Evolutionary conservation across 148 eudicot genomes (phyloP), one percentile per base, ranked within the genome.

Genomic region (Cornus florida): DNA sequence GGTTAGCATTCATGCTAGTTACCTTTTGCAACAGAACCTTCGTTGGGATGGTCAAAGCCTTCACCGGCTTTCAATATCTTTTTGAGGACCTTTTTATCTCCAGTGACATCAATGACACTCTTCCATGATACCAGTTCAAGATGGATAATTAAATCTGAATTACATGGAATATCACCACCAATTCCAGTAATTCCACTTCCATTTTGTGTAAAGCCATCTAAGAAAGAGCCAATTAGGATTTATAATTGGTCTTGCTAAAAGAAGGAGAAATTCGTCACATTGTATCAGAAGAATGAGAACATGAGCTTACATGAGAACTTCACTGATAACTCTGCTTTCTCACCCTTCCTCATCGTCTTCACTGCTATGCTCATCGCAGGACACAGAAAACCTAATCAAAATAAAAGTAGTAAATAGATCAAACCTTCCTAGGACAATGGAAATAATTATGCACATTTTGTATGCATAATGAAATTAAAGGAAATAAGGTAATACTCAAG

Each of bases 81-180:
- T 38, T 88, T 88, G 12, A 85, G 71, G 65, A 88, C 79, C 85
- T 74, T 85, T 57, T 71, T 79, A 78, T 87, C 88, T 5, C 86
- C 86, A 6, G 72, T 71, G 53, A 88, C 22, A 68, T 81, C 86
- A 32, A 82, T 80, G 73, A 85, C 88, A 66, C 83, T 79, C 72
- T 75, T 88, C 85, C 88, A 88, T n/a, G 88, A 88, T 76, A 88
- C 5, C 41, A 85, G 76, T 80, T 88, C 86, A 39, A 88, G 77
- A 38, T 71, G 16, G 59, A 88, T 85, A 20, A 65, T 82, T 32
- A 82, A 28, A 68, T 72, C 78, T 5, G 81, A 75, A 69, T 57
- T 67, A 23, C 38, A 10, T n/a, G 71, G 68, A 9, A 46, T 33
- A 10, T 11, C 57, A 65, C 31, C 22, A 17, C n/a, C 35, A 69